phyloP scores from a whole-genome alignment of 495 filamentous ascomycete genomes.

The Penicillium coffeae region DNA sequence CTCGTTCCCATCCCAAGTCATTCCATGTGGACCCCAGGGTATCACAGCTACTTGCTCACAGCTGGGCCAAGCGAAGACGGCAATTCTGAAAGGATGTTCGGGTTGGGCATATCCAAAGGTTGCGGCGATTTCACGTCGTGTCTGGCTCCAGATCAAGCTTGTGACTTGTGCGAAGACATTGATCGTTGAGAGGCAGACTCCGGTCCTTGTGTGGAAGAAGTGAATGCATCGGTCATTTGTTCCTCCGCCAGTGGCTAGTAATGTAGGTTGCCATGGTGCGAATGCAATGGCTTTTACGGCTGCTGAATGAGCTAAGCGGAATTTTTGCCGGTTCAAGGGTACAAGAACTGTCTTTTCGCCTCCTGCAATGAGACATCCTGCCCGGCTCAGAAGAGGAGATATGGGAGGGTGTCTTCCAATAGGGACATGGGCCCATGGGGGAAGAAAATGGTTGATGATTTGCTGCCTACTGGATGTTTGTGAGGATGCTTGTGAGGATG shows the following conservation, averaged over 20 bases:
- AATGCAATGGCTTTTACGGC: slow-evolving; percentile 97
- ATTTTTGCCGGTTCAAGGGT: slow-evolving; percentile 56
- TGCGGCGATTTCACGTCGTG: slow-evolving; percentile 80
- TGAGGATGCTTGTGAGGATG: too few relatives aligned
- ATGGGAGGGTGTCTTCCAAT: slow-evolving; percentile 13
- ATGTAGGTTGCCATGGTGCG: slow-evolving; percentile 86
- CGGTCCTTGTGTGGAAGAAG: slow-evolving; percentile 86
- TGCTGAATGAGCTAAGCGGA: slow-evolving; percentile 74
- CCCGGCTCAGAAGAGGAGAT: slow-evolving; percentile 23
- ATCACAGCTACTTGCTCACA: slow-evolving; percentile 85
- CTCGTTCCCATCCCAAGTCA: slow-evolving; percentile 62
- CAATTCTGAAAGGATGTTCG: slow-evolving; percentile 86
- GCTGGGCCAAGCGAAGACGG: slow-evolving; percentile 92
- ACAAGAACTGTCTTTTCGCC: slow-evolving; percentile 26
- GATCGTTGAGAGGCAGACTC: slow-evolving; percentile 83
- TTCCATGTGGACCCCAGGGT: slow-evolving; percentile 80
- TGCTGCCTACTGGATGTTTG: slow-evolving; percentile 19
- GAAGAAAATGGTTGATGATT: slow-evolving; percentile 24
- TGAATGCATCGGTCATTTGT: slow-evolving; percentile 93
- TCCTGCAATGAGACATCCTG: slow-evolving; percentile 29
- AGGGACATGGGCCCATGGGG: slow-evolving; percentile 27
- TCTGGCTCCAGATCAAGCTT: slow-evolving; percentile 84
- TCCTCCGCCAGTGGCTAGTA: slow-evolving; percentile 89
- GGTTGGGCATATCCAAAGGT: slow-evolving; percentile 96
- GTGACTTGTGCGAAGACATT: slow-evolving; percentile 93